Conservation (phyloP, 2,329 filamentous ascomycete genomes). For the Juglanconis sp. region DNA sequence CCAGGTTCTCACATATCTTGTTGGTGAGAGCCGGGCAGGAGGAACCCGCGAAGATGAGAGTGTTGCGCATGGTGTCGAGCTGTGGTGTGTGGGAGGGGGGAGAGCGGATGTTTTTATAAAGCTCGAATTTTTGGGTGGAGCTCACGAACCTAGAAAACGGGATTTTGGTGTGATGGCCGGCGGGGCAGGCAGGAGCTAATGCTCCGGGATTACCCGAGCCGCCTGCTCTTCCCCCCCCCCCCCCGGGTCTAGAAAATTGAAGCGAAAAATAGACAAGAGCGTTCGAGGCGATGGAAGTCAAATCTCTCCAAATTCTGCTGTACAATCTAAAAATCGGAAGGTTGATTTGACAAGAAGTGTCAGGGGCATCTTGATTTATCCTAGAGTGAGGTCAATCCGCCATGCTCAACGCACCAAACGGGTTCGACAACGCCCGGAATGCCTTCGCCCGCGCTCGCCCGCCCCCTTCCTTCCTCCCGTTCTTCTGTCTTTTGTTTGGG, state of each 20-base stretch:
- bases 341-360: neutral
- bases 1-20: slow-evolving; percentile 66
- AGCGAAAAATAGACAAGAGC: too few relatives aligned
- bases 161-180: neutral
- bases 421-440: neutral
- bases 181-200: neutral
- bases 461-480: neutral
- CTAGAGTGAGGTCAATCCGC: neutral
- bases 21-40: slow-evolving; percentile 63
- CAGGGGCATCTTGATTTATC: neutral
- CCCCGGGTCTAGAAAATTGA: too few relatives aligned
- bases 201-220: neutral
- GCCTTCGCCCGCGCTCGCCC: neutral
- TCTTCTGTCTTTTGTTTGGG: neutral
- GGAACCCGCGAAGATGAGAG: slow-evolving; percentile 65
- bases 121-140: slow-evolving; percentile 10
- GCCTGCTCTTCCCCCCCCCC: too few relatives aligned
- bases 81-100: slow-evolving; percentile 10
- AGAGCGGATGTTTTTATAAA: slow-evolving; percentile 1
- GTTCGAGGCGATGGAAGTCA: too few relatives aligned
- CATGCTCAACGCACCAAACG: slow-evolving; percentile 7
- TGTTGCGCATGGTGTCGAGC: slow-evolving; percentile 56
- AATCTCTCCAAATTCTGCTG: too few relatives aligned
- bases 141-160: neutral
- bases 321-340: too few relatives aligned